These are phyloP conservation scores for Phanerochaete sordida DNA, from an alignment of 768 basidiomycete species.

Conservation along the genomic window DNA sequence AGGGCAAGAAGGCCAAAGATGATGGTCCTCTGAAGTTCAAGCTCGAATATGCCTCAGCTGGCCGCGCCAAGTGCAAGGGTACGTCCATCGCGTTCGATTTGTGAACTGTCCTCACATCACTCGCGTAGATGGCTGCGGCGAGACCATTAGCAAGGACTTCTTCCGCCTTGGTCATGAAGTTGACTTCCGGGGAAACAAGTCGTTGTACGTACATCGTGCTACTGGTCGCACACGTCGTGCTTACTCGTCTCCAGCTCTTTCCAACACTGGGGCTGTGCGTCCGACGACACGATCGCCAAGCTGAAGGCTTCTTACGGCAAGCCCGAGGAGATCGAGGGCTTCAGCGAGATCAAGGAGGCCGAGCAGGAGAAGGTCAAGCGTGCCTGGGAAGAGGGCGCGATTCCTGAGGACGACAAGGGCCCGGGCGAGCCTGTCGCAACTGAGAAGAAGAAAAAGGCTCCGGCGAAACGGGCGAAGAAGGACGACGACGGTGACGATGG, in stretches of 20 bases:
- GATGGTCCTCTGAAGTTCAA: constrained; percentile 36
- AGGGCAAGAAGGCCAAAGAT: constrained; percentile 19
- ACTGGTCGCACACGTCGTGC: background rate
- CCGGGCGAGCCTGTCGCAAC: constrained; percentile 23
- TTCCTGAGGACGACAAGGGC: constrained; percentile 34
- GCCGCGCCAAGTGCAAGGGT: constrained; percentile 33
- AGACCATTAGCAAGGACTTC: constrained; percentile 38
- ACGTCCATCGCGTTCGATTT: background rate
- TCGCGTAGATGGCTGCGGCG: constrained; percentile 17
- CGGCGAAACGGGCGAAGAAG: constrained; percentile 27
- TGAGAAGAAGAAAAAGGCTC: constrained; percentile 25
- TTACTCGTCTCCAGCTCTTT: constrained; percentile 26
- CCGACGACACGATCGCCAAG: constrained; percentile 32
- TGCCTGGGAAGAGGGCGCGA: constrained; percentile 40
- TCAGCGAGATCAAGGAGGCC: constrained; percentile 32
- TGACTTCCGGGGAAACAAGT: constrained; percentile 34
- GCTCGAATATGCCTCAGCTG: constrained; percentile 28
- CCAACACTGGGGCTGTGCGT: constrained; percentile 44
- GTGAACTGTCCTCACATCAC: background rate
- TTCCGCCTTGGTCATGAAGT: constrained; percentile 39
- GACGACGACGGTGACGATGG: constrained; percentile 20
- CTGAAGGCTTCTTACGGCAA: constrained; percentile 34
- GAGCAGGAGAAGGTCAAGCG: constrained; percentile 40
- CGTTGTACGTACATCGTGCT: constrained; percentile 25
- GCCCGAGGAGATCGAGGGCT: constrained; percentile 41